Percentiles rank a stretch among this genome's conserved stretches.
These are phyloP conservation scores for Kwoniella bestiolae DNA, from an alignment of 768 basidiomycete species.

Conservation along the genomic window DNA sequence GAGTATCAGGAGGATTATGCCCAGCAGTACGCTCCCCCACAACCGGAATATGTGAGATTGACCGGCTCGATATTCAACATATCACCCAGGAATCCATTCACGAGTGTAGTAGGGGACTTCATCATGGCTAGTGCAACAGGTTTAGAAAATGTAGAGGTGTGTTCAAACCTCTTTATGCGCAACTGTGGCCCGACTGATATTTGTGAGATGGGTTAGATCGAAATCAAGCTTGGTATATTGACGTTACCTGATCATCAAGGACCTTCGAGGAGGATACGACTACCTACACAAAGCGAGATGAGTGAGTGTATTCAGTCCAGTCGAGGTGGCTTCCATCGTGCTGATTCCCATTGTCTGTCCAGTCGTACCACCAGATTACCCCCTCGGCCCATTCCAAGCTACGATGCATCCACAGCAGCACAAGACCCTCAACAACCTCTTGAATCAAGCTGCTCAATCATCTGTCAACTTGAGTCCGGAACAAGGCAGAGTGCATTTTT, in stretches of 20 bases:
- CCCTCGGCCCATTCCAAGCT: slow-evolving; percentile 79
- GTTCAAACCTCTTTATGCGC: background rate
- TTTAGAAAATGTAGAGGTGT: slow-evolving; percentile 50
- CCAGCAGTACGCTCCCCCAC: background rate
- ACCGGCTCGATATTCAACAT: slow-evolving; percentile 52
- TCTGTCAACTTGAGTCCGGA: slow-evolving; percentile 60
- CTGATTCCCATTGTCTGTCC: slow-evolving; percentile 8
- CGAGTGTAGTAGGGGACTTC: slow-evolving; percentile 49
- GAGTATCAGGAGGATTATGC: slow-evolving; percentile 16
- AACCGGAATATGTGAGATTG: slow-evolving; percentile 14
- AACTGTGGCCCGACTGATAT: background rate
- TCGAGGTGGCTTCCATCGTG: background rate
- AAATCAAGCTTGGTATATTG: slow-evolving; percentile 53
- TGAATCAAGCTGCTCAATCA: slow-evolving; percentile 71
- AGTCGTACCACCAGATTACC: slow-evolving; percentile 71
- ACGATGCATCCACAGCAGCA: slow-evolving; percentile 89
- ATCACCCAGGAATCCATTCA: slow-evolving; percentile 49
- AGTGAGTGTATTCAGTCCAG: slow-evolving; percentile 30
- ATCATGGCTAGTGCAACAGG: slow-evolving; percentile 42
- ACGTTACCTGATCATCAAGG: slow-evolving; percentile 20
- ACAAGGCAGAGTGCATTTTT: slow-evolving; percentile 68
- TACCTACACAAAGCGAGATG: slow-evolving; percentile 46
- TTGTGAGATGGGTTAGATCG: slow-evolving; percentile 34
- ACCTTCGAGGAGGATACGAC: slow-evolving; percentile 25
- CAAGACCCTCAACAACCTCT: slow-evolving; percentile 77